phyloP scores from a whole-genome alignment of 75 land plant species.

The Chamaecyparis obtusa region DNA sequence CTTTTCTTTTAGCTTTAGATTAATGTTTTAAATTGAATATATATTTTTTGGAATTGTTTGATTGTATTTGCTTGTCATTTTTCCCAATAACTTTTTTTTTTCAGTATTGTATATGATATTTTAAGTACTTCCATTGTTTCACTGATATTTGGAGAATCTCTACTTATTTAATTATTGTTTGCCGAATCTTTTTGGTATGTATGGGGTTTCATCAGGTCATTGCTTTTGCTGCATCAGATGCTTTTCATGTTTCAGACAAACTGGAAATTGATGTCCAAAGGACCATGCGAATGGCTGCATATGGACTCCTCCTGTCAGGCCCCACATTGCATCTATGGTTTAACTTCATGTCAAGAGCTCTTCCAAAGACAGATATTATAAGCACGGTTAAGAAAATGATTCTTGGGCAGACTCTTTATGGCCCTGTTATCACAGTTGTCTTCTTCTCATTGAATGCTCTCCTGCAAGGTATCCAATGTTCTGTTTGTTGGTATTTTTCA shows the following conservation, averaged over 20 bases:
- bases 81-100: background rate
- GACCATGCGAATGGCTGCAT: constrained; percentile 58
- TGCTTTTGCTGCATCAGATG: constrained; percentile 17
- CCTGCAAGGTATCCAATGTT: constrained; percentile 54
- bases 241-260: constrained; percentile 4
- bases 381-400: constrained; percentile 70
- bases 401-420: constrained; percentile 65
- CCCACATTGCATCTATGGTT: constrained; percentile 81
- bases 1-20: background rate
- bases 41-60: background rate
- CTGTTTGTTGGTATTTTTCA: background rate
- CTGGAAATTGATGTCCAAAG: constrained; percentile 39
- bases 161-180: background rate
- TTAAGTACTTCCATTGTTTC: background rate
- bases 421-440: constrained; percentile 51
- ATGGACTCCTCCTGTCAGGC: constrained; percentile 71
- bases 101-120: background rate
- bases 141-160: background rate
- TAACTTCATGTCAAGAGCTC: constrained; percentile 41
- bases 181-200: background rate
- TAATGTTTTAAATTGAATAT: background rate
- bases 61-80: background rate
- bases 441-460: constrained; percentile 79
- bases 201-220: constrained; percentile 29
- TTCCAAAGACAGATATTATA: constrained; percentile 52